Base-by-base conservation (phyloP, 208 protist species). In the Blastocrithidia nonstop region DNA sequence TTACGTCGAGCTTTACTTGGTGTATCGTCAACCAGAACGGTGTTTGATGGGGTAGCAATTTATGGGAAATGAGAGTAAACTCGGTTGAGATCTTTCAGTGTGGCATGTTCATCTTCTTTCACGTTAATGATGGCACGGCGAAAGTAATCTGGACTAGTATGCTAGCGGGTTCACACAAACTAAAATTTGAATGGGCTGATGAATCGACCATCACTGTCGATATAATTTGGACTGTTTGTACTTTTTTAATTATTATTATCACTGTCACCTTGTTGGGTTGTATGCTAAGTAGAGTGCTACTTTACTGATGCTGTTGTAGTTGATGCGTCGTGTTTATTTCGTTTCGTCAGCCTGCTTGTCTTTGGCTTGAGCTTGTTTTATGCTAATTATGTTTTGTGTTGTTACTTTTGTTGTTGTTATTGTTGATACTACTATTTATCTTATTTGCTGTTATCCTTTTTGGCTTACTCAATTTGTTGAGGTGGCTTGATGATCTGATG, bases 151-250 rank as follows among this genome's bases (percentile, higher is more conserved):
- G 62, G 61, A 15, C 38, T 42, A 5, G 83, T 92, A 64, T 92
- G 83, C 64, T 92, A 77, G 21, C 83, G 70, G 0, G 75, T 66
- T 78, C 83, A 92, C 6, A 88, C 62, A 61, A 92, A 92, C 50
- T 74, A 59, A 54, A 92, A 84, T 38, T 44, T 54, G 13, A 77
- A 19, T 0, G 70, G 64, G 32, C 36, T 19, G 6, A 4, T 6
- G 17, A 11, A 35, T n/a, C n/a, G n/a, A n/a, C n/a, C n/a, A n/a
- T n/a, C n/a, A n/a, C 32, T 13, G 9, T 8, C 16, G 24, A 6
- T 5, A 6, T 20, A 1, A 26, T 9, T 15, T 17, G 16, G n/a
- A n/a, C n/a, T n/a, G n/a, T n/a, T n/a, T n/a, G n/a, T n/a, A n/a
- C n/a, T n/a, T n/a, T n/a, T n/a, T 6, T 26, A 13, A 26, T 45